Percentiles rank a stretch among this genome's conserved stretches.
Conservation (phyloP, 306 rosid species). For the Cucumis cinereus region DNA sequence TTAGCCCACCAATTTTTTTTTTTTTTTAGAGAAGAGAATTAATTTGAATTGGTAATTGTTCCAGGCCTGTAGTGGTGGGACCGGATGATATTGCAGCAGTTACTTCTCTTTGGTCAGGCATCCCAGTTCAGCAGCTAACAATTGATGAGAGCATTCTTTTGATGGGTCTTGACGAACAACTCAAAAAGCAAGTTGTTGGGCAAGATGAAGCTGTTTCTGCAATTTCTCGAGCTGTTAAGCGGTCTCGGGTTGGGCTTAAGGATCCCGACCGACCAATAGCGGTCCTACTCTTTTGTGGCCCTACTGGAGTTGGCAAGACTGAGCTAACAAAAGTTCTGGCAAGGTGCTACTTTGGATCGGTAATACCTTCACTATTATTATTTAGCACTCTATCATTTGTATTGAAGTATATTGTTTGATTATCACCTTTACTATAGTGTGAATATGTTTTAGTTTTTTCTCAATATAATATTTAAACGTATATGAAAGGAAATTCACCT, state of each 20-base stretch:
- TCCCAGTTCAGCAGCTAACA: constrained; percentile 23
- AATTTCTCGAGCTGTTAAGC: constrained; percentile 15
- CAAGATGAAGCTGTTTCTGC: constrained; percentile 23
- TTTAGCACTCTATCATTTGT: background rate
- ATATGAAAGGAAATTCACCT: background rate
- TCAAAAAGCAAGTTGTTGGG: constrained; percentile 15
- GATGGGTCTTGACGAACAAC: constrained; percentile 11
- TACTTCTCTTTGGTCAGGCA: constrained; percentile 16
- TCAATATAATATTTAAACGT: background rate
- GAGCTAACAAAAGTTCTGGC: constrained; percentile 19
- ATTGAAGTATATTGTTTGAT: background rate
- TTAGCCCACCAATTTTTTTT: background rate
- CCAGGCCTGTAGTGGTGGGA: constrained; percentile 8
- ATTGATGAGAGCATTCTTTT: constrained; percentile 6
- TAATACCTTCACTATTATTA: background rate
- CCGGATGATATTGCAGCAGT: constrained; percentile 14
- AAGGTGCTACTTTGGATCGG: constrained; percentile 12
- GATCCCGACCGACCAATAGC: constrained; percentile 23
- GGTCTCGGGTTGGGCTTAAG: constrained; percentile 23
- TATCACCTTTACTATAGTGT: background rate
- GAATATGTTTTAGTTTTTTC: background rate
- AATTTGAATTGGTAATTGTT: background rate
- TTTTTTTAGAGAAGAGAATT: background rate
- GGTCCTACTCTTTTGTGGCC: constrained; percentile 20
- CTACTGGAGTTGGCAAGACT: constrained; percentile 21